These are phyloP conservation scores for Sclerotiophoma versabilis DNA, from an alignment of 2,329 filamentous ascomycete genomes.

Conservation along the genomic window DNA sequence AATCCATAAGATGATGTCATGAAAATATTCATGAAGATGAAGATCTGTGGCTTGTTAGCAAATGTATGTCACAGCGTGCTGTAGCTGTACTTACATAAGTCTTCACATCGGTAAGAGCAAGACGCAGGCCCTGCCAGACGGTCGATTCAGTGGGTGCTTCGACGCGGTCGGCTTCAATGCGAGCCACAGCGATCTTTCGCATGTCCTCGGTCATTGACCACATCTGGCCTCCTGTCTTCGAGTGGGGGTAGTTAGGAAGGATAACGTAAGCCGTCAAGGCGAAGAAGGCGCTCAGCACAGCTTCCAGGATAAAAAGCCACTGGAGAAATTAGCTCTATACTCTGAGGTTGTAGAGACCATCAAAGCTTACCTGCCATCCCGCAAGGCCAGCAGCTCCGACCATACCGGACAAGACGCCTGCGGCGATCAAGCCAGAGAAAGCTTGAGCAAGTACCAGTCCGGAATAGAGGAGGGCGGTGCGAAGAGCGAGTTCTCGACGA, in stretches of 20 bases:
- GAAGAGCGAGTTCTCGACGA: slow-evolving; percentile 14
- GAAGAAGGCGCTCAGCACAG: slow-evolving; percentile 15
- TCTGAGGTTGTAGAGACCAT: background rate
- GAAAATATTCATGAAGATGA: slow-evolving; percentile 23
- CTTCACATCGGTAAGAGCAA: slow-evolving; percentile 15
- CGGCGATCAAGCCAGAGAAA: slow-evolving; percentile 63
- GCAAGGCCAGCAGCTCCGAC: slow-evolving; percentile 41
- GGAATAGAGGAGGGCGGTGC: slow-evolving; percentile 51
- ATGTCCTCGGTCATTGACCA: slow-evolving; percentile 12
- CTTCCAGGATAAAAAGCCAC: slow-evolving; percentile 31
- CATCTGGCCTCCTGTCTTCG: slow-evolving; percentile 4
- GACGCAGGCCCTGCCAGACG: slow-evolving; percentile 20
- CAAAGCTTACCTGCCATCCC: slow-evolving; percentile 26
- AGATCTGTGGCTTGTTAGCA: background rate
- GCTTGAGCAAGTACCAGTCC: slow-evolving; percentile 64
- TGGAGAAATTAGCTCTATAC: background rate
- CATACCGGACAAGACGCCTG: slow-evolving; percentile 38
- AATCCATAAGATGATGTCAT: slow-evolving; percentile 19
- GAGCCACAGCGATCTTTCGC: slow-evolving; percentile 2
- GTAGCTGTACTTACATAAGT: slow-evolving; percentile 10
- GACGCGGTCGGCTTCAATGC: slow-evolving; percentile 19
- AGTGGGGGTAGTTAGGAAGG: slow-evolving; percentile 55
- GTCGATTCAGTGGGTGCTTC: slow-evolving; percentile 14
- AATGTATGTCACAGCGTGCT: background rate
- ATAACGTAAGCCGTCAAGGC: slow-evolving; percentile 49